phyloP scores from a whole-genome alignment of 768 basidiomycete species.

The Hebeloma cylindrosporum region DNA sequence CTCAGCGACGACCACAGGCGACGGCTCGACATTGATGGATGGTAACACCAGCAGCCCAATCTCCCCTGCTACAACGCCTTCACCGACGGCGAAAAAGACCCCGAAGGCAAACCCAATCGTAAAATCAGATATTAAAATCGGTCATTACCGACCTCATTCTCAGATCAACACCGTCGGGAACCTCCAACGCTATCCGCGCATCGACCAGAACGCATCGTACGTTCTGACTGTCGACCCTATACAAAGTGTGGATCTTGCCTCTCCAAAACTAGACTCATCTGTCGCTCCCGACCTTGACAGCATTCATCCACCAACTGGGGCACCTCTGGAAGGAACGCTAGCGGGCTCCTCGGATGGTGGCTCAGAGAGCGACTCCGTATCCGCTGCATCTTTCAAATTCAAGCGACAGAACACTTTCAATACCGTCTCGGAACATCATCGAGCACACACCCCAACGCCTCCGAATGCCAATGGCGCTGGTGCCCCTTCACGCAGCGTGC shows the following conservation, averaged over 20 bases:
- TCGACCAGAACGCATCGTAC: too few relatives aligned
- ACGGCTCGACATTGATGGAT: background rate
- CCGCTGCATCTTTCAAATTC: constrained; percentile 2
- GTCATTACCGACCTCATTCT: constrained; percentile 19
- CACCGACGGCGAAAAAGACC: background rate
- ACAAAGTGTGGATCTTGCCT: constrained; percentile 11
- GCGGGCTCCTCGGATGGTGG: too few relatives aligned
- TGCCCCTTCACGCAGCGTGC: background rate
- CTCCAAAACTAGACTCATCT: constrained; percentile 10
- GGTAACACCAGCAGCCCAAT: background rate
- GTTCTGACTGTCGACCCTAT: too few relatives aligned
- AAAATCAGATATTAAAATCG: constrained; percentile 3
- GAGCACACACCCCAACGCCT: background rate
- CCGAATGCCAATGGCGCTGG: background rate
- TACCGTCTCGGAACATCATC: background rate
- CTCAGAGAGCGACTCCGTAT: constrained; percentile 19
- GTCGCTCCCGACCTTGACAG: too few relatives aligned
- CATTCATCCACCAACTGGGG: too few relatives aligned
- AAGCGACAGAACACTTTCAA: too few relatives aligned
- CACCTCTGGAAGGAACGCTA: too few relatives aligned
- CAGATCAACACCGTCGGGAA: constrained; percentile 9
- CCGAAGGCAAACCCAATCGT: constrained; percentile 1
- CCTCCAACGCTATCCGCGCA: constrained; percentile 15
- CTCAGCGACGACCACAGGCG: constrained; percentile 1
- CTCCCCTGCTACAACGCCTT: constrained; percentile 3